phyloP scores from a whole-genome alignment of 805 yeast genomes.

The Zygotorulaspora danielsina region DNA sequence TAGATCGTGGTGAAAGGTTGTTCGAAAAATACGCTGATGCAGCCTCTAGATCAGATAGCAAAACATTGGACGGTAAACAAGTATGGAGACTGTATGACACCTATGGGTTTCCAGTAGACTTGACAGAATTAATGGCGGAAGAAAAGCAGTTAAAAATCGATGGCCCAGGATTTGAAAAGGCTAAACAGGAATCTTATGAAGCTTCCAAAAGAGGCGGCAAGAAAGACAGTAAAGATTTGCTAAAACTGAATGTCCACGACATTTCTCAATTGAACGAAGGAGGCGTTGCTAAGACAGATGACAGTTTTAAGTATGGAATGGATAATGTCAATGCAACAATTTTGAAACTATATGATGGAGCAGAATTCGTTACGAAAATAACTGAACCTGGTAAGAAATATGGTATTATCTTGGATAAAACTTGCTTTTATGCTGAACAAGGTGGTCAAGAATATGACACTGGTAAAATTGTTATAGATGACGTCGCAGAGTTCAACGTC shows the following conservation, averaged over 20 bases:
- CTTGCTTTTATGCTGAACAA: constrained; percentile 96
- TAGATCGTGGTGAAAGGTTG: constrained; percentile 95
- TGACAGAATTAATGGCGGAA: constrained; percentile 97
- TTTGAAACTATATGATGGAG: constrained; percentile 66
- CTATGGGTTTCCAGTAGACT: constrained; percentile 97
- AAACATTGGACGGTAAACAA: constrained; percentile 82
- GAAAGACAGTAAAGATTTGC: constrained; percentile 50
- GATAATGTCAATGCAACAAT: constrained; percentile 67
- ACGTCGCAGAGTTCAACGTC: constrained; percentile 80
- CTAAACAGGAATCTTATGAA: constrained; percentile 83
- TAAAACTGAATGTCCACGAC: constrained; percentile 90
- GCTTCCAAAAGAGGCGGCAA: constrained; percentile 89
- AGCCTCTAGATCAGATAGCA: constrained; percentile 71
- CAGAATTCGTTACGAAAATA: constrained; percentile 52
- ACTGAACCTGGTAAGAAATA: constrained; percentile 48
- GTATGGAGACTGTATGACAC: constrained; percentile 99
- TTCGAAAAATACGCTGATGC: constrained; percentile 88
- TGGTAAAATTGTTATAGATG: constrained; percentile 88
- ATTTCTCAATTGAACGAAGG: constrained; percentile 62
- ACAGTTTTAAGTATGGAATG: constrained; percentile 66
- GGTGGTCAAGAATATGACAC: constrained; percentile 99
- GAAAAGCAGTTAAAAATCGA: constrained; percentile 92
- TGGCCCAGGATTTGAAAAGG: constrained; percentile 86
- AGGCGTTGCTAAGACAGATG: constrained; percentile 75
- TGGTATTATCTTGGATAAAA: constrained; percentile 82